Conservation (phyloP, 2,329 filamentous ascomycete species). For the Gliomastix tumulicola region DNA sequence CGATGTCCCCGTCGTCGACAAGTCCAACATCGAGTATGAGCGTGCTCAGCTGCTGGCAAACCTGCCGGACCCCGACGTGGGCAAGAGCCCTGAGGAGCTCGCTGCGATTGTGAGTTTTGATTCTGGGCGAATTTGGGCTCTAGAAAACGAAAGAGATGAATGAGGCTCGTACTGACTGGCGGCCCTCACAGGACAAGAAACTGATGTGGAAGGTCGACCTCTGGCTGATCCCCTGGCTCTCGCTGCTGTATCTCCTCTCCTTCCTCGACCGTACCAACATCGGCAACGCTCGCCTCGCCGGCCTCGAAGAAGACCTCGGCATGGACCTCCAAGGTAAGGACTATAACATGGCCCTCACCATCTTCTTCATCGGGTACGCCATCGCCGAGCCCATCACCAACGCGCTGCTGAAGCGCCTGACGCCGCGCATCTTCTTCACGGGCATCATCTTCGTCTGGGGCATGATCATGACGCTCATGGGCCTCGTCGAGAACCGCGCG, state of each 20-base stretch:
- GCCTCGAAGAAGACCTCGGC: conserved; percentile 38
- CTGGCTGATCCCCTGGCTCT: conserved; percentile 53
- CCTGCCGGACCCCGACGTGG: conserved; percentile 40
- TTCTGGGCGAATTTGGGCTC: neutral
- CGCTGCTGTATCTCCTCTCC: conserved; percentile 59
- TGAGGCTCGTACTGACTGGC: neutral
- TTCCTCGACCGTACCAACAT: conserved; percentile 65
- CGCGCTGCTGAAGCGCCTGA: conserved; percentile 64
- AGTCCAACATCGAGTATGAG: conserved; percentile 14
- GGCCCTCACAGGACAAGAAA: conserved; percentile 33
- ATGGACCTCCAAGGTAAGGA: conserved; percentile 51
- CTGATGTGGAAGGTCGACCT: conserved; percentile 37
- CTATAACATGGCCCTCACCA: conserved; percentile 62
- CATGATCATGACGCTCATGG: conserved; percentile 42
- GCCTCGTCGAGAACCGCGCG: conserved; percentile 38
- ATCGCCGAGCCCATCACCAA: conserved; percentile 74
- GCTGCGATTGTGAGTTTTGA: conserved; percentile 46
- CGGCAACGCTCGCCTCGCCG: conserved; percentile 59
- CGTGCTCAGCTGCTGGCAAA: conserved; percentile 16
- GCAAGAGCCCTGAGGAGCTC: conserved; percentile 53
- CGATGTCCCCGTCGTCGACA: conserved; percentile 2
- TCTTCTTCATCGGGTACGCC: conserved; percentile 76
- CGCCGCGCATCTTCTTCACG: conserved; percentile 68
- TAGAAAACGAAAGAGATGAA: conserved; percentile 36
- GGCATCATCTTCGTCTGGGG: conserved; percentile 57